These are phyloP conservation scores for Arabis alpina DNA, from an alignment of 345 rosid species.

Conservation along the genomic window DNA sequence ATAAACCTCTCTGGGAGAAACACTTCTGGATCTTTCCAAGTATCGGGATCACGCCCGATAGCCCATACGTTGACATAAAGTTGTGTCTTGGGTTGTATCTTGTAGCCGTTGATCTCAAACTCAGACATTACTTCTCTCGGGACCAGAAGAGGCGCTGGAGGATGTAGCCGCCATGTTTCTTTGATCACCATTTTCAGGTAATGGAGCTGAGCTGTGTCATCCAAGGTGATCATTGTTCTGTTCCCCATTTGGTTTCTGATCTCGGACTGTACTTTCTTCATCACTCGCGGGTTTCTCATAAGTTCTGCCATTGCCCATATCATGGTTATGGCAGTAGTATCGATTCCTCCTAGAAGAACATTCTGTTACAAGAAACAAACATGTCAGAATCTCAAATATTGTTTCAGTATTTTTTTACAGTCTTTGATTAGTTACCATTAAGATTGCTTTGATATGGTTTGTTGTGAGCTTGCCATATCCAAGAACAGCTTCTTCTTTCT, in stretches of 20 bases:
- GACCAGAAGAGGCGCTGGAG: conserved; percentile 49
- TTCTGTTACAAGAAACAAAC: conserved; percentile 33
- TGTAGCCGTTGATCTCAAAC: conserved; percentile 46
- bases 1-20: conserved; percentile 34
- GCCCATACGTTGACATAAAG: conserved; percentile 56
- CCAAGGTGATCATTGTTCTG: background rate
- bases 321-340: conserved; percentile 32
- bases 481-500: conserved; percentile 37
- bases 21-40: conserved; percentile 35
- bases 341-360: conserved; percentile 30
- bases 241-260: conserved; percentile 31
- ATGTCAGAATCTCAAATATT: background rate
- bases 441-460: conserved; percentile 43
- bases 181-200: conserved; percentile 29
- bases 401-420: no score
- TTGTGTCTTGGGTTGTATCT: conserved; percentile 39
- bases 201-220: background rate
- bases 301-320: conserved; percentile 58
- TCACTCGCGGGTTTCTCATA: conserved; percentile 41
- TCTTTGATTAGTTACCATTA: conserved; percentile 1
- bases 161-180: conserved; percentile 56
- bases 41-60: conserved; percentile 54
- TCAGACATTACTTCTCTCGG: conserved; percentile 53
- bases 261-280: conserved; percentile 51
- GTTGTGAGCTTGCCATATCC: conserved; percentile 37